Evolutionary conservation across 495 filamentous ascomycete genomes (phyloP), one percentile per base, ranked within the genome.

Genomic region (Aspergillus bridgeri): DNA sequence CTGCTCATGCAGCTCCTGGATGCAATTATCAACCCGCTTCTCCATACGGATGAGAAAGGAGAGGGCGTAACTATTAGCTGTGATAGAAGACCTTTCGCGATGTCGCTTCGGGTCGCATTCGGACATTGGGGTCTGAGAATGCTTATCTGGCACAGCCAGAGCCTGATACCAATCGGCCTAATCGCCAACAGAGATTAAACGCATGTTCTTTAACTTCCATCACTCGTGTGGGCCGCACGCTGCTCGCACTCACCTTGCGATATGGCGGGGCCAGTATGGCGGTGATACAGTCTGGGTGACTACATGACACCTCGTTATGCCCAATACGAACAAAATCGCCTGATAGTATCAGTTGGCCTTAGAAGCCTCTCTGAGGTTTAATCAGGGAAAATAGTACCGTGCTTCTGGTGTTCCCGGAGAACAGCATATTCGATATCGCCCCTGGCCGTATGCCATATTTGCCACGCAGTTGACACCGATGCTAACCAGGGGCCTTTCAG

Each of bases 321-420:
- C 65, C 65, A 51, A 81, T 77, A 6, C 80, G 76, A 53, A 83
- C 71, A 54, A 81, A 80, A 42, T 71, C 49, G 11, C 78, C 77
- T 68, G 20, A n/a, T n/a, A n/a, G n/a, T n/a, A n/a, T n/a, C n/a
- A n/a, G n/a, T n/a, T n/a, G n/a, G n/a, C n/a, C n/a, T n/a, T n/a
- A n/a, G n/a, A n/a, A n/a, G n/a, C n/a, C n/a, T n/a, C n/a, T n/a
- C n/a, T n/a, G n/a, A n/a, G n/a, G n/a, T n/a, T n/a, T n/a, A n/a
- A n/a, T n/a, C n/a, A n/a, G n/a, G n/a, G n/a, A n/a, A n/a, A n/a
- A n/a, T n/a, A n/a, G n/a, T 60, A 73, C 78, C 78, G 54, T 77
- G 69, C 56, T 75, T 75, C 46, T 71, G 60, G 56, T 79, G 77
- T 17, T 74, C 54, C n/a, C 64, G 53, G 50, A 74, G 64, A 6